Evolutionary conservation across 768 basidiomycete species (phyloP).

Genomic region (Amanita brunnescens): DNA sequence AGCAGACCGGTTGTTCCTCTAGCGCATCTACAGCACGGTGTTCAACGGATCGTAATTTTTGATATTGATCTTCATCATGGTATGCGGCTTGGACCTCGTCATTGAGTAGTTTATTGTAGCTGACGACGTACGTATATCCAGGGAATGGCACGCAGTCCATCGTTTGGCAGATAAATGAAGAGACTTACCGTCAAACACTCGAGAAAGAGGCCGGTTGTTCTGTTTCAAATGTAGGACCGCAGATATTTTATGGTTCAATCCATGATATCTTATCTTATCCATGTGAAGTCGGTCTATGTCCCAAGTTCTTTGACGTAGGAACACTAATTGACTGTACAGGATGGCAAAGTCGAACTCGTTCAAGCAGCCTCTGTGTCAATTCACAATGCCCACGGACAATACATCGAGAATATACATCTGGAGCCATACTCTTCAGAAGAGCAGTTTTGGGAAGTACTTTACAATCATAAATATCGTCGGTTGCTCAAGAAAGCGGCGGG

Average conservation of each 20-base stretch:
- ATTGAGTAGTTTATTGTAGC: not conserved
- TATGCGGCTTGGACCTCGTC: constrained; percentile 16
- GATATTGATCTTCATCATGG: constrained; percentile 94
- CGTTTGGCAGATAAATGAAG: constrained; percentile 86
- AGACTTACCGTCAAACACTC: constrained; percentile 62
- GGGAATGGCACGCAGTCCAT: constrained; percentile 95
- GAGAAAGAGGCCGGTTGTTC: constrained; percentile 38
- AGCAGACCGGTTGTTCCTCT: not conserved
- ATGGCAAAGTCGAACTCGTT: constrained; percentile 68
- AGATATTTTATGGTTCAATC: constrained; percentile 84
- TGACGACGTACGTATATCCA: constrained; percentile 17
- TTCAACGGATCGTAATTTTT: constrained; percentile 75
- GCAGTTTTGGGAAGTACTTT: constrained; percentile 72
- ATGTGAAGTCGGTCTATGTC: constrained; percentile 56
- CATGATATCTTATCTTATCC: constrained; percentile 92
- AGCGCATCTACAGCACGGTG: constrained; percentile 77
- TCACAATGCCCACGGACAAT: constrained; percentile 76
- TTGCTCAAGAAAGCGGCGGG: constrained; percentile 60
- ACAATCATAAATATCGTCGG: constrained; percentile 50
- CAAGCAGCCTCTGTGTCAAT: constrained; percentile 83
- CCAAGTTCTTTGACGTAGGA: not conserved
- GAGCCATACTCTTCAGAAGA: constrained; percentile 59
- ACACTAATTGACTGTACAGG: constrained; percentile 31
- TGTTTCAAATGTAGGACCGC: constrained; percentile 34
- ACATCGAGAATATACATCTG: constrained; percentile 82